Evolutionary conservation across 371 early-diverging fungal species (phyloP).

Genomic region (Batkoa obscura): DNA sequence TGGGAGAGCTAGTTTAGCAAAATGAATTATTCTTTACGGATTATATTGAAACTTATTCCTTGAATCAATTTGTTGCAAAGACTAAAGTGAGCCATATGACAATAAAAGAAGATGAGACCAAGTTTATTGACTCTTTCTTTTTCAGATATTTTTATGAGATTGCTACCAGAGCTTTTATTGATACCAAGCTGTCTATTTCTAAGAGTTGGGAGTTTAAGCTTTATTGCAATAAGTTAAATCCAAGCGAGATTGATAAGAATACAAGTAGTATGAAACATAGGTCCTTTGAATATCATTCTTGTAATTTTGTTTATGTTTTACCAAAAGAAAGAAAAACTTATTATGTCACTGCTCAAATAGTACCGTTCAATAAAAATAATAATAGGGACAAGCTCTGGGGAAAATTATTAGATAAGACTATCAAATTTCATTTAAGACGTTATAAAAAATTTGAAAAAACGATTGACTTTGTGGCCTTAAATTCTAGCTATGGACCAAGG

Average conservation of each 20-base stretch:
- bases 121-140: not conserved
- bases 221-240: slow-evolving; percentile 10
- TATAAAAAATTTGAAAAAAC: slow-evolving; percentile 7
- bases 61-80: slow-evolving; percentile 18
- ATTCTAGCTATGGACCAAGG: not conserved
- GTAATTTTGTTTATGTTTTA: slow-evolving; percentile 21
- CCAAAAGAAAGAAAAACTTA: slow-evolving; percentile 15
- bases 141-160: slow-evolving; percentile 7
- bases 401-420: not conserved
- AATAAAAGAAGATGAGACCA: slow-evolving; percentile 13
- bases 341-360: slow-evolving; percentile 23
- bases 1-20: slow-evolving; percentile 21
- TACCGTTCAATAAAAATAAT: slow-evolving; percentile 6
- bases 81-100: slow-evolving; percentile 14
- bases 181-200: slow-evolving; percentile 8
- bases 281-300: slow-evolving; percentile 18
- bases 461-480: not conserved
- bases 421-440: not conserved
- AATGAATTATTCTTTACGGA: slow-evolving; percentile 27
- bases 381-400: too few relatives aligned
- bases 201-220: slow-evolving; percentile 15
- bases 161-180: slow-evolving; percentile 12
- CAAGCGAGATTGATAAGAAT: slow-evolving; percentile 4
- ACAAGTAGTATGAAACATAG: slow-evolving; percentile 7
- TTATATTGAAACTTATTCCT: slow-evolving; percentile 16